Base-by-base conservation (phyloP, 352 stramenopile species). In the Phytophthora sojae region DNA sequence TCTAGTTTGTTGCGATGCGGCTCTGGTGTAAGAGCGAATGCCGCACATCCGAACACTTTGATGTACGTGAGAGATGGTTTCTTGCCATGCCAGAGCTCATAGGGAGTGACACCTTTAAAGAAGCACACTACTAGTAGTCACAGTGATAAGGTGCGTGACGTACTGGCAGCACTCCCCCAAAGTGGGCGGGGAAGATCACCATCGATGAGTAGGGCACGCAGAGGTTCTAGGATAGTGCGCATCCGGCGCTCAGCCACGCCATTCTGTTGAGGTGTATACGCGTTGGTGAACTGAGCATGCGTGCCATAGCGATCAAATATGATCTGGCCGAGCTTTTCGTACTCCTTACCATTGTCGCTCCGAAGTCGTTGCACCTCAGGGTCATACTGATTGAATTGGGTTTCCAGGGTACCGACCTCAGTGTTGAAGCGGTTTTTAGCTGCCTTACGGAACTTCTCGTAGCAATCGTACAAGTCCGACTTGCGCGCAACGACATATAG, bases 181-280 rank as follows among this genome's bases (percentile, higher is more conserved):
- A 44, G 35, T 15, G 4, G 7, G 2, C 4, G 12, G n/a, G 44
- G 17, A 11, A 50, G 15, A 7, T 50, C n/a, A 3, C 11, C 55
- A 50, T 70, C 63, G 12, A 70, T 49, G 8, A 64, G 50, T 14
- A 70, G 30, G 21, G 45, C 63, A 26, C 53, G 51, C 2, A 57
- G 25, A 6, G 57, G 57, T 37, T 61, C 56, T 19, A 71, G 59
- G 4, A 66, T 71, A 5, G 57, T 71, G 14, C 57, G 57, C 65
- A 72, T 72, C 11, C 51, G 50, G 6, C 45, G 47, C 12, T 70
- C 63, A 2, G 57, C 65, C 17, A 63, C 65, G 12, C 51, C 57
- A 32, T 66, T 71, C n/a, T 66, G 64, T 52, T 71, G 51, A 25
- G 57, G 57, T 3, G 62, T 59, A 19, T 44, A 44, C 14, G 35